Evolutionary conservation across 2,329 filamentous ascomycete genomes (phyloP).

Genomic region (Verticillium klebahnii): DNA sequence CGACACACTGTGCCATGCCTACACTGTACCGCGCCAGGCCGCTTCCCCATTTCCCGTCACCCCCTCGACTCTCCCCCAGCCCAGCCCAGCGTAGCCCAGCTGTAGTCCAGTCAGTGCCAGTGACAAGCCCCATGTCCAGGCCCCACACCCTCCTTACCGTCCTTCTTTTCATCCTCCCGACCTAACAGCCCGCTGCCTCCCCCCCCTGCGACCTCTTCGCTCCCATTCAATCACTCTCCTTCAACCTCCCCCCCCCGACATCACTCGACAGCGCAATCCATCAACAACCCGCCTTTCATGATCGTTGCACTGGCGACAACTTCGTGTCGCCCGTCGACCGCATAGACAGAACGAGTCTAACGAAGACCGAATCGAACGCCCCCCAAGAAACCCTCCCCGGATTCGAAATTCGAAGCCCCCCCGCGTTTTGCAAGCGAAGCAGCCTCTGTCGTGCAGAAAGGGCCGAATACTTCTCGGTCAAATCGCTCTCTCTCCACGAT

Average conservation of each 20-base stretch:
- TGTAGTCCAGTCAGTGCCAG: background rate
- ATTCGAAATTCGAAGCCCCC: background rate
- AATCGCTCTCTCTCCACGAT: constrained; percentile 4
- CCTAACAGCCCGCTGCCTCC: background rate
- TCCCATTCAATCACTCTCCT: background rate
- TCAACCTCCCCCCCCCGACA: background rate
- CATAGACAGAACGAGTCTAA: background rate
- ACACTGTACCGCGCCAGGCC: background rate
- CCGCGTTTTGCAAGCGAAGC: constrained; percentile 3
- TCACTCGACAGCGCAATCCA: background rate
- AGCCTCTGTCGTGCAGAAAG: constrained; percentile 1
- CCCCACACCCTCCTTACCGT: background rate
- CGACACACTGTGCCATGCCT: background rate
- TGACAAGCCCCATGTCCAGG: background rate
- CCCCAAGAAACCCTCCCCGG: background rate
- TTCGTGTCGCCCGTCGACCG: background rate
- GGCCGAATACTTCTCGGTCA: constrained; percentile 4
- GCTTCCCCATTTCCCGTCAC: background rate
- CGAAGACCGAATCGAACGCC: background rate
- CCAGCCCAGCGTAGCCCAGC: background rate
- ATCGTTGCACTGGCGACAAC: background rate
- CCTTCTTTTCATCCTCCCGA: background rate
- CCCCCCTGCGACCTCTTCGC: background rate
- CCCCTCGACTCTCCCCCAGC: background rate
- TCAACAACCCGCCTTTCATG: background rate